These are phyloP conservation scores for Rhodotorula mucilaginosa DNA, from an alignment of 1,284 basidiomycete genomes.

Conservation along the genomic window DNA sequence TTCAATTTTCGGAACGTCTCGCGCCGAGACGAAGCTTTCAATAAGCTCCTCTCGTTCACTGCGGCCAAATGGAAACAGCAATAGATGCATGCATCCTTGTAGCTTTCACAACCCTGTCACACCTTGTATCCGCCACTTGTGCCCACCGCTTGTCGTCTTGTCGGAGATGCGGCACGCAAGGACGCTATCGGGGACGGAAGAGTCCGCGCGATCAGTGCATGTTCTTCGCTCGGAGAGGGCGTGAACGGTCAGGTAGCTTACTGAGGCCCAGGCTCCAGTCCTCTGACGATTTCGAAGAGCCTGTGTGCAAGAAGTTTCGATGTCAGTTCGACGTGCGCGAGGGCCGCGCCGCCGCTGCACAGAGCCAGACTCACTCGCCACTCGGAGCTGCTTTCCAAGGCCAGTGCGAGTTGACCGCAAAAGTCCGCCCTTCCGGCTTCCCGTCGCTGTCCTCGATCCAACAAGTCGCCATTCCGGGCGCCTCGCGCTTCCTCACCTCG, in stretches of 20 bases:
- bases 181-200: constrained; percentile 1
- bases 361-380: constrained; percentile 12
- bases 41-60: constrained; percentile 25
- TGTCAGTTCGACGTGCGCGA: not conserved
- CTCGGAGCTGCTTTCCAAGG: constrained; percentile 7
- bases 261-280: constrained; percentile 18
- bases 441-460: constrained; percentile 23
- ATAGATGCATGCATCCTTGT: not conserved
- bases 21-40: constrained; percentile 31
- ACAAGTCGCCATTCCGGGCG: constrained; percentile 25
- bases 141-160: constrained; percentile 17
- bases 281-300: constrained; percentile 16
- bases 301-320: not conserved
- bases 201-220: not conserved
- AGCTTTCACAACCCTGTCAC: not conserved
- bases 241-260: constrained; percentile 2
- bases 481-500: not conserved
- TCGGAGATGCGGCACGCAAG: constrained; percentile 25
- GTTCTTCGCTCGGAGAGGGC: too few relatives aligned
- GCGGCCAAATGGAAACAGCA: not conserved
- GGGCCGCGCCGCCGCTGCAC: constrained; percentile 19
- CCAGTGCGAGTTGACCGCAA: constrained; percentile 15
- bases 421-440: not conserved
- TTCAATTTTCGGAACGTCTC: constrained; percentile 26
- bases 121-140: constrained; percentile 25